Conservation (phyloP, 805 yeast species). For the Brettanomyces naardenensis region DNA sequence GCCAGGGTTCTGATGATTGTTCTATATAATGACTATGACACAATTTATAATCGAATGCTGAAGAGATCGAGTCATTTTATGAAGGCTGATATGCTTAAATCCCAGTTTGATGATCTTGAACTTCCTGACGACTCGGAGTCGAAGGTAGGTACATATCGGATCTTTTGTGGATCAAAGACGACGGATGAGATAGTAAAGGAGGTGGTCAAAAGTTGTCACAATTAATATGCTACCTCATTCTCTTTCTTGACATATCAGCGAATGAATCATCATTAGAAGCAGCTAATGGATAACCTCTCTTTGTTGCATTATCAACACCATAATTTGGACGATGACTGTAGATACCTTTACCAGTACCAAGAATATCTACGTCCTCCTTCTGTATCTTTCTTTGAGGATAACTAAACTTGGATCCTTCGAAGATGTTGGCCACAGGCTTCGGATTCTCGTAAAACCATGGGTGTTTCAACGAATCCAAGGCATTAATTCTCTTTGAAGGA, state of each 20-base stretch:
- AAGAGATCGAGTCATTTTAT: conserved; percentile 73
- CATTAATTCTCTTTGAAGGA: conserved; percentile 73
- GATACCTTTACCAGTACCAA: conserved; percentile 17
- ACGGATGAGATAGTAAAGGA: conserved; percentile 10
- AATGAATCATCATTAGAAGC: too few relatives aligned
- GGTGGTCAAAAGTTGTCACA: conserved; percentile 3
- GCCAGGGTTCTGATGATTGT: conserved; percentile 49
- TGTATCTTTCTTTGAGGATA: conserved; percentile 86
- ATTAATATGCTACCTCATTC: too few relatives aligned
- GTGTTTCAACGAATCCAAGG: conserved; percentile 67
- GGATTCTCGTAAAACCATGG: conserved; percentile 71
- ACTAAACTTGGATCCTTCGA: conserved; percentile 61
- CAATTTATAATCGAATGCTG: conserved; percentile 51
- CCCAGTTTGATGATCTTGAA: conserved; percentile 71
- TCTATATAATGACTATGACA: conserved; percentile 55
- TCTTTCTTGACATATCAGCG: too few relatives aligned
- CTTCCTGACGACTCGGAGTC: conserved; percentile 38
- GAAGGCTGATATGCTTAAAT: conserved; percentile 77
- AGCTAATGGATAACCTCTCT: background rate
- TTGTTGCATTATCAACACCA: background rate
- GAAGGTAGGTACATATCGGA: conserved; percentile 5
- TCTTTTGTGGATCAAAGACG: conserved; percentile 16
- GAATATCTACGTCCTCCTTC: conserved; percentile 77
- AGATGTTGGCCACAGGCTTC: conserved; percentile 65
- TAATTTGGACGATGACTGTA: background rate